Base-by-base conservation (phyloP, 2,329 filamentous ascomycete genomes). In the Ophiostoma piceae region DNA sequence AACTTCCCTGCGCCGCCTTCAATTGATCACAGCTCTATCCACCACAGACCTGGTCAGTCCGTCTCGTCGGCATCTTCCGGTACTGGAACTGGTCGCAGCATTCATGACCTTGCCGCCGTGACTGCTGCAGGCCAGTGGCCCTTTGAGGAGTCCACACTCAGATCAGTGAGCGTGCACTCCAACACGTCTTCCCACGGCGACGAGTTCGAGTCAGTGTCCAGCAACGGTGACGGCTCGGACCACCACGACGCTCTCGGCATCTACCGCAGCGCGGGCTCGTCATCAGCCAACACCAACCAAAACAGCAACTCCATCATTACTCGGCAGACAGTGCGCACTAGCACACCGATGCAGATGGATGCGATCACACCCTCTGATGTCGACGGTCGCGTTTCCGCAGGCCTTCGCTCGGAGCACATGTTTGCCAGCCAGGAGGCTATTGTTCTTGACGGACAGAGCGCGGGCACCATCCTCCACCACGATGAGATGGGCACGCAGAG, bases 71-170 rank as follows among this genome's bases (percentile, higher is more conserved):
- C 67, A 1, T 67, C 71, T 5, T 67, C 68, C 1, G 37, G 65
- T 12, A 57, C 62, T 0, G 29, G 66, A 6, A 64, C 22, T 6
- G 60, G 47, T 7, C 66, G 47, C 29, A 62, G 70, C 66, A 22
- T n/a, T 16, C 41, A 16, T 3, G 43, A 39, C 7, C 11, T 37
- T 6, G 68, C 26, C 6, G 66, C 65, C 3, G 39, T 1, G 0
- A 37, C 67, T 6, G 64, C 51, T n/a, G 66, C 64, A 14, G 57
- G 69, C 1, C 71, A 72, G 29, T 74, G 73, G 73, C 73, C 71
- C 0, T 74, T 74, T 70, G 72, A 72, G 9, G 72, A 71, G 62
- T 72, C 70, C 1, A 74, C 73, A 12, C 39, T 72, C 66, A 29
- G 68, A n/a, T 74, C 73, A 8, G 19, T 22, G 41, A 71, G 70